These are phyloP conservation scores for Fusarium mexicanum DNA, from an alignment of 2,329 filamentous ascomycete genomes.

Conservation along the genomic window DNA sequence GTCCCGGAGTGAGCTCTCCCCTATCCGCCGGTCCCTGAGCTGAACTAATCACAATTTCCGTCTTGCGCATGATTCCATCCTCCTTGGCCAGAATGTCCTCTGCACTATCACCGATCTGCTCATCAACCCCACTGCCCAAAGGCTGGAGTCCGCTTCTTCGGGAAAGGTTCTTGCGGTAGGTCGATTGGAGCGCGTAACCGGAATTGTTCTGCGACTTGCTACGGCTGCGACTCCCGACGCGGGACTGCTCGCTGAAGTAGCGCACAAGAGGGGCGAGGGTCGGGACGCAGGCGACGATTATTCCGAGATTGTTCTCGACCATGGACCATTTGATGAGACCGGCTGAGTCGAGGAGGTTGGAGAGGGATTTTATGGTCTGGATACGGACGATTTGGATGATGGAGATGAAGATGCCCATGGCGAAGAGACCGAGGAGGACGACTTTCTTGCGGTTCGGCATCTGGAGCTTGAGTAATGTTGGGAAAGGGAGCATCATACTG, in stretches of 20 bases:
- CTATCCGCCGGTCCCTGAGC: neutral
- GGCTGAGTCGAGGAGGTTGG: constrained; percentile 56
- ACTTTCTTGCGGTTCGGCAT: constrained; percentile 54
- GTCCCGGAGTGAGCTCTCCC: neutral
- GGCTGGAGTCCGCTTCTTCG: constrained; percentile 33
- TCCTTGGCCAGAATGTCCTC: constrained; percentile 17
- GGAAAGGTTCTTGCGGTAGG: constrained; percentile 29
- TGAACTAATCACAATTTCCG: constrained; percentile 16
- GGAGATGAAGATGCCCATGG: constrained; percentile 61
- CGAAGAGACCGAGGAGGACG: constrained; percentile 55
- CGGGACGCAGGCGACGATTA: constrained; percentile 54
- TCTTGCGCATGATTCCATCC: constrained; percentile 24
- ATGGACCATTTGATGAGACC: constrained; percentile 56
- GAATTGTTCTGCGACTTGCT: constrained; percentile 23
- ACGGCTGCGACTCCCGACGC: constrained; percentile 27
- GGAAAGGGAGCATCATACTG: constrained; percentile 55
- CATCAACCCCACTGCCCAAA: constrained; percentile 24
- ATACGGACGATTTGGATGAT: constrained; percentile 62
- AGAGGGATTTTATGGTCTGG: constrained; percentile 56
- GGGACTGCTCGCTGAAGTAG: constrained; percentile 46
- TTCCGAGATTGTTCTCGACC: constrained; percentile 57
- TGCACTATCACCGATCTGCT: constrained; percentile 16
- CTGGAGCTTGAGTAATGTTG: constrained; percentile 50
- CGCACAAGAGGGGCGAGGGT: constrained; percentile 55
- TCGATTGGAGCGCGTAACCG: constrained; percentile 44